Evolutionary conservation across 768 basidiomycete species (phyloP).

Genomic region (Tricholoma sp.): DNA sequence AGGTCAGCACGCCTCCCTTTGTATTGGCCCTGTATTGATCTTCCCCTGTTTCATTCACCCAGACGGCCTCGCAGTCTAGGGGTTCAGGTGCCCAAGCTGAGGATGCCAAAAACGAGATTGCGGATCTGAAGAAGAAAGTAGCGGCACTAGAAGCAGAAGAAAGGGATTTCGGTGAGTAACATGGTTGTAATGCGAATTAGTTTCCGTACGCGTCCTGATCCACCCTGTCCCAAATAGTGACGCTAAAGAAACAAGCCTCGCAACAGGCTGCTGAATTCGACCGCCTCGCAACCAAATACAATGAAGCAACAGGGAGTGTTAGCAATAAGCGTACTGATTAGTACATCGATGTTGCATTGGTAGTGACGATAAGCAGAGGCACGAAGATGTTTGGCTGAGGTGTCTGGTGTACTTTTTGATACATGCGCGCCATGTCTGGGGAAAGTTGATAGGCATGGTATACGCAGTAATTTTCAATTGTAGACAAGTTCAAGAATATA

Average conservation of each 20-base stretch:
- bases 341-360: not conserved
- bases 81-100: constrained; percentile 18
- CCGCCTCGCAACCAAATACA: constrained; percentile 74
- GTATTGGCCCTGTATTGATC: not conserved
- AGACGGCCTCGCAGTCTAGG: constrained; percentile 14
- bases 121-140: constrained; percentile 64
- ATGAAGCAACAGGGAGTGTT: constrained; percentile 55
- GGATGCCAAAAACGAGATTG: constrained; percentile 52
- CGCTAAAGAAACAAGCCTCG: constrained; percentile 74
- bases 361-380: not conserved
- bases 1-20: constrained; percentile 22
- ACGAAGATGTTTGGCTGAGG: not conserved
- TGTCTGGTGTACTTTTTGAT: not conserved
- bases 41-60: not conserved
- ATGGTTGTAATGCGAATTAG: not conserved
- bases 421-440: not conserved
- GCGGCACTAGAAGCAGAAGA: constrained; percentile 50
- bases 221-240: constrained; percentile 38
- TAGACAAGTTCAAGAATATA: not conserved
- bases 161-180: constrained; percentile 56
- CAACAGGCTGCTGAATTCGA: constrained; percentile 81
- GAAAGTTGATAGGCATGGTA: not conserved
- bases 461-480: not conserved
- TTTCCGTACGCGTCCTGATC: not conserved
- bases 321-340: constrained; percentile 64